Base-by-base conservation (phyloP, 768 basidiomycete genomes). In the Boletus rubroflammeus region DNA sequence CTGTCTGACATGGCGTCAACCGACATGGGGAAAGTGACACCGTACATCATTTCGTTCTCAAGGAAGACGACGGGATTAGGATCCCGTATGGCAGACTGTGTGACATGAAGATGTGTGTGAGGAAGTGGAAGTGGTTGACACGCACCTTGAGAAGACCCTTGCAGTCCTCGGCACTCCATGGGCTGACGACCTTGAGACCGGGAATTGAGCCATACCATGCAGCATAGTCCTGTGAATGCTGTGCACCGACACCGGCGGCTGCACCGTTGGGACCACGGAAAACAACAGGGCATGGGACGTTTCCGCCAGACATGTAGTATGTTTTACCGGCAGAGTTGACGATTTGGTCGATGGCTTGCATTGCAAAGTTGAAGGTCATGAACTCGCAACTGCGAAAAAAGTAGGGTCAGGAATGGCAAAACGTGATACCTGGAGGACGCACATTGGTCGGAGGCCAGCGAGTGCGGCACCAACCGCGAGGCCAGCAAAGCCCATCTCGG, bases 311-410 rank as follows among this genome's bases (percentile, higher is more conserved):
- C 97, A 99, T 99, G 83, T 99, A 99, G 76, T 98, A 95, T 5
- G 97, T 99, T 80, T 98, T 99, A 56, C 93, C 97, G 52, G 90
- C 97, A n/a, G 97, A 98, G 82, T 99, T 99, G 74, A 99, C 93
- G 59, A 99, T 99, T 69, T 99, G 97, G 77, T 99, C 97, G 72
- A 99, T 98, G 54, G 97, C 95, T 76, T 95, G 93, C 96, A 98
- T 99, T 61, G 96, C 96, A 71, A 99, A 98, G 81, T 99, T 98
- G 81, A 96, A 98, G 15, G 96, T 98, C 96, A 98, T 98, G 79
- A 98, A 99, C 79, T 98, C 96, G 81, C 95, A 98, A 67, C 91
- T 93, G 55, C 28, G 34, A 38, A 36, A 29, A 25, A 59, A 19
- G 28, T 8, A 32, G 55, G 51, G 42, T 65, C 41, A 60, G 45